phyloP scores from a whole-genome alignment of 768 basidiomycete species.

The Mycena vulgaris region DNA sequence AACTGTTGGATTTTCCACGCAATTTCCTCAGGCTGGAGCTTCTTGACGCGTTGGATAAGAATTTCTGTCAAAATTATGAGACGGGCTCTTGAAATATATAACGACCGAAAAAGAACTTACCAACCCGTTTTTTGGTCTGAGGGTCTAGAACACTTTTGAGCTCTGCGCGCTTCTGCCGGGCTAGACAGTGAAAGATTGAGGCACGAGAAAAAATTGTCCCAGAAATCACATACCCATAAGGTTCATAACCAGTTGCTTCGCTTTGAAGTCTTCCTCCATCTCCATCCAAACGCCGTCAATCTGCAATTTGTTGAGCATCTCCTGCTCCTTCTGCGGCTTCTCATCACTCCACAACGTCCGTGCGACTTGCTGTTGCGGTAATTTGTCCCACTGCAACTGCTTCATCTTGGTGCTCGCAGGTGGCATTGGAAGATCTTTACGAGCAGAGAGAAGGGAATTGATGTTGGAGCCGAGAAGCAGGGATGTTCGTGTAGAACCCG shows the following conservation, averaged over 20 bases:
- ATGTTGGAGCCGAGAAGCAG: slow-evolving; percentile 72
- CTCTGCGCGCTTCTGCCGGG: slow-evolving; percentile 89
- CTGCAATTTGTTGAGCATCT: slow-evolving; percentile 87
- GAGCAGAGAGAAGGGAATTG: slow-evolving; percentile 68
- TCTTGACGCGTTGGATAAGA: slow-evolving; percentile 89
- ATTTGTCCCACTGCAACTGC: slow-evolving; percentile 98
- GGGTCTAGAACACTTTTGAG: slow-evolving; percentile 92
- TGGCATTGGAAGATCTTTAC: slow-evolving; percentile 87
- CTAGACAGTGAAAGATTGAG: slow-evolving; percentile 54
- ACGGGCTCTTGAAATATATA: background rate
- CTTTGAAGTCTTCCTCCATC: slow-evolving; percentile 99
- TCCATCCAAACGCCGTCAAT: slow-evolving; percentile 92
- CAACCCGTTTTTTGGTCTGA: slow-evolving; percentile 94
- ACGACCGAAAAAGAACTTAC: slow-evolving; percentile 61
- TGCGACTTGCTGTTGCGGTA: slow-evolving; percentile 88
- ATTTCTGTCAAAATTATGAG: slow-evolving; percentile 73
- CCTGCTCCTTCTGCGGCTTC: slow-evolving; percentile 75
- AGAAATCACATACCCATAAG: slow-evolving; percentile 76
- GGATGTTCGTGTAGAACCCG: slow-evolving; percentile 71
- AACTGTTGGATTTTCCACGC: slow-evolving; percentile 88
- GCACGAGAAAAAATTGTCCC: background rate
- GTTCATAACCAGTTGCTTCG: slow-evolving; percentile 93
- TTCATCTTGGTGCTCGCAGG: slow-evolving; percentile 94
- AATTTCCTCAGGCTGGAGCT: slow-evolving; percentile 89
- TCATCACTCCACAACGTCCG: slow-evolving; percentile 92